Conservation (phyloP, 305 asterid species). For the Solanum hybrid region DNA sequence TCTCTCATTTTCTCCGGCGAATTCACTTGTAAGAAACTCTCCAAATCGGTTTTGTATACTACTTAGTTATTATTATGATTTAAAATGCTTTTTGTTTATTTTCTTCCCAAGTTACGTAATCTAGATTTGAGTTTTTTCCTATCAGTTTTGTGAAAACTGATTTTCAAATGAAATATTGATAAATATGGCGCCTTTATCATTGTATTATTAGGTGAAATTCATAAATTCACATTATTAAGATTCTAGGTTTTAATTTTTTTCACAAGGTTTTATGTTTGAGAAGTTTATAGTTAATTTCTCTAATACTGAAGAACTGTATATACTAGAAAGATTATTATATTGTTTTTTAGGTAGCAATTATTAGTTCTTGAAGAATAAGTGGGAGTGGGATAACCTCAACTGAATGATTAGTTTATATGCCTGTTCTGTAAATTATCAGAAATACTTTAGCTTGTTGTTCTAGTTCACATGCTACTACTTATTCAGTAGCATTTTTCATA, state of each 20-base stretch:
- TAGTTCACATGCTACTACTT: background rate
- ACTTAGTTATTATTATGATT: background rate
- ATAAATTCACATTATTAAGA: background rate
- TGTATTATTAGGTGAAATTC: background rate
- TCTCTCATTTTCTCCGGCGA: background rate
- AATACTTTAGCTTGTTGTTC: background rate
- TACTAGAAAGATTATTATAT: background rate
- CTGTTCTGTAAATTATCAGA: background rate
- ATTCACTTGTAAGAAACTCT: conserved; percentile 1
- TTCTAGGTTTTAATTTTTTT: background rate
- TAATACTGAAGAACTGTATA: background rate
- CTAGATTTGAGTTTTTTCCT: background rate
- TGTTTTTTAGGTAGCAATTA: background rate
- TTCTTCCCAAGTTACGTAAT: background rate
- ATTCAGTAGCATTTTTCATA: background rate
- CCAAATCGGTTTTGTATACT: background rate
- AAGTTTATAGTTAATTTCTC: background rate
- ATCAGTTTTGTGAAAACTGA: background rate
- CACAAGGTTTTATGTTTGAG: background rate
- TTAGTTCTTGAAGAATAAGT: background rate
- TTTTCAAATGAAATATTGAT: background rate
- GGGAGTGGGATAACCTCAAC: background rate
- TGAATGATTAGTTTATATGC: background rate
- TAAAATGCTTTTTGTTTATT: background rate
- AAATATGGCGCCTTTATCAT: background rate